Conservation (phyloP, 2,329 filamentous ascomycete genomes). For the Ampelomyces quisqualis region DNA sequence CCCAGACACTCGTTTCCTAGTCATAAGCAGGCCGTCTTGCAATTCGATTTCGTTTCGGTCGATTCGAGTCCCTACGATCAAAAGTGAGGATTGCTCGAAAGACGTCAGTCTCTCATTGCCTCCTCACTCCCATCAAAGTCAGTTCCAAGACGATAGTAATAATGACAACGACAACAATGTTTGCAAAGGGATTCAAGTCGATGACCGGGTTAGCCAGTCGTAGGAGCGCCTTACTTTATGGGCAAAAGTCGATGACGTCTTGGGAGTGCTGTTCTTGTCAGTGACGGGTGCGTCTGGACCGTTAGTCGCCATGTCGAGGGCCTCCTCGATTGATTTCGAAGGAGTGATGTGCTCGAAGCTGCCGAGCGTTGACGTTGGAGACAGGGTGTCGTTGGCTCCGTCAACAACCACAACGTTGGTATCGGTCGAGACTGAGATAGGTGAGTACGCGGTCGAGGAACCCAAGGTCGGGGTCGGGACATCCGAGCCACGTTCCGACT, state of each 20-base stretch:
- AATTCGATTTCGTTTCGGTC: too few relatives aligned
- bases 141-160: conserved; percentile 6
- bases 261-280: neutral
- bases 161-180: conserved; percentile 5
- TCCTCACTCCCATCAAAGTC: conserved; percentile 8
- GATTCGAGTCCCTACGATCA: too few relatives aligned
- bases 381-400: conserved; percentile 59
- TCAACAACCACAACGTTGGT: conserved; percentile 85
- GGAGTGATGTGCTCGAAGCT: conserved; percentile 15
- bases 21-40: too few relatives aligned
- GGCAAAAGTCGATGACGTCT: conserved; percentile 5
- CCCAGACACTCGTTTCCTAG: neutral
- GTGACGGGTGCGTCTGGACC: neutral
- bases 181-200: too few relatives aligned
- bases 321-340: neutral
- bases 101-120: neutral
- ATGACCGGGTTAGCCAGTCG: conserved; percentile 9
- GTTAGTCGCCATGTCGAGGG: neutral
- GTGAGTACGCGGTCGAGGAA: conserved; percentile 74
- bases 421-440: conserved; percentile 88
- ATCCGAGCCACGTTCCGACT: conserved; percentile 16
- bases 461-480: conserved; percentile 6
- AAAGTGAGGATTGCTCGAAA: neutral
- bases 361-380: conserved; percentile 8
- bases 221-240: conserved; percentile 21